Conservation (phyloP, 2,329 filamentous ascomycete species). For the Beauveria pseudobassiana region DNA sequence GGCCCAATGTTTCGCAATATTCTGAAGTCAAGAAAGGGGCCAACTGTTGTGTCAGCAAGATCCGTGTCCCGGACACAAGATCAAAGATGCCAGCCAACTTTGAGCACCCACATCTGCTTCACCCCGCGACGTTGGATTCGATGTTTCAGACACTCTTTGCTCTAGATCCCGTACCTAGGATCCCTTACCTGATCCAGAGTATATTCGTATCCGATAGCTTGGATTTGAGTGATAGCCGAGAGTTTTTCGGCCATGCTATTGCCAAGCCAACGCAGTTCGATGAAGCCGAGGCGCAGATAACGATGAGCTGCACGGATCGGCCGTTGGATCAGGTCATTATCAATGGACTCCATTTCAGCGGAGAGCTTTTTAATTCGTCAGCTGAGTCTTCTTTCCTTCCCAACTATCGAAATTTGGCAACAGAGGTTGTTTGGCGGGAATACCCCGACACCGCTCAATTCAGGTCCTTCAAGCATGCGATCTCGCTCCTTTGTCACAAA, state of each 20-base stretch:
- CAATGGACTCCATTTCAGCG: constrained; percentile 37
- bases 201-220: constrained; percentile 38
- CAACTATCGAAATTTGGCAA: constrained; percentile 41
- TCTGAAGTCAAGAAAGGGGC: constrained; percentile 24
- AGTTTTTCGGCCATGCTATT: constrained; percentile 35
- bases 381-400: constrained; percentile 33
- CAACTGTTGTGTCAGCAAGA: constrained; percentile 27
- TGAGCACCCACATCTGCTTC: constrained; percentile 48
- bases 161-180: constrained; percentile 38
- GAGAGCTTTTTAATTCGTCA: constrained; percentile 24
- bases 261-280: constrained; percentile 28
- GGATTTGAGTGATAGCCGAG: constrained; percentile 22
- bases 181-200: constrained; percentile 38
- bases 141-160: constrained; percentile 47
- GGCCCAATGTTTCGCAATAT: constrained; percentile 44
- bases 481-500: constrained; percentile 31
- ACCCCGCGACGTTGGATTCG: constrained; percentile 49
- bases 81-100: constrained; percentile 45
- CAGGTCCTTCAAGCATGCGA: constrained; percentile 18
- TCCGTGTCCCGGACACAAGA: constrained; percentile 42
- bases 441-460: constrained; percentile 24
- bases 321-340: constrained; percentile 32
- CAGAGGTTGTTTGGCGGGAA: constrained; percentile 40
- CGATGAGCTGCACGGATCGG: constrained; percentile 31
- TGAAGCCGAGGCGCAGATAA: constrained; percentile 35